These are phyloP conservation scores for Paecilomyces fulvus DNA, from an alignment of 2,329 filamentous ascomycete species.

Conservation along the genomic window DNA sequence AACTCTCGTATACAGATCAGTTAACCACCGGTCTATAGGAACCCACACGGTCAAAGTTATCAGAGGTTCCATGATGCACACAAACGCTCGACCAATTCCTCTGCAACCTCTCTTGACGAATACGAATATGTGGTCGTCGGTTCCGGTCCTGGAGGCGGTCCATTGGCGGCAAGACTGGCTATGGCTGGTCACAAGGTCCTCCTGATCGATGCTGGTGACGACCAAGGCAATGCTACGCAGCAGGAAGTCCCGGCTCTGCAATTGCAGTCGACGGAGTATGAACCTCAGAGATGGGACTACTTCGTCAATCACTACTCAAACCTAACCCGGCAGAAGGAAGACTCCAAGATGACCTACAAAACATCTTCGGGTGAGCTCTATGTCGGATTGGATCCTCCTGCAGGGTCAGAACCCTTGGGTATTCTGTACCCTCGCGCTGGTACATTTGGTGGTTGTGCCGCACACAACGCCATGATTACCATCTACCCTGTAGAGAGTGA, in stretches of 20 bases:
- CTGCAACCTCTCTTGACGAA: constrained; percentile 12
- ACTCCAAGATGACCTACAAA: constrained; percentile 52
- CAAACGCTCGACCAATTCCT: background rate
- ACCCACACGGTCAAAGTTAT: background rate
- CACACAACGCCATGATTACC: constrained; percentile 54
- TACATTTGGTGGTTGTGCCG: constrained; percentile 49
- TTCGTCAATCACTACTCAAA: constrained; percentile 56
- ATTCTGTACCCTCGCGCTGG: constrained; percentile 50
- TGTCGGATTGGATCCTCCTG: constrained; percentile 45
- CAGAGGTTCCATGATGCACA: background rate
- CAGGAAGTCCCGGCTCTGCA: constrained; percentile 49
- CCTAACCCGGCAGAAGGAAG: constrained; percentile 43
- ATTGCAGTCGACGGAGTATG: constrained; percentile 47
- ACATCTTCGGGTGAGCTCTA: constrained; percentile 45
- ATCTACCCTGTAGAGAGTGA: constrained; percentile 51
- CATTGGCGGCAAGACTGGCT: constrained; percentile 27
- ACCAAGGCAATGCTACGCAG: constrained; percentile 44
- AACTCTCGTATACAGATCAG: background rate
- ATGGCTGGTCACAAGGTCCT: constrained; percentile 26
- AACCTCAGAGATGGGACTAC: constrained; percentile 53
- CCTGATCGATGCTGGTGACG: constrained; percentile 40
- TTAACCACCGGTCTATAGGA: background rate
- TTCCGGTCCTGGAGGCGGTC: constrained; percentile 29
- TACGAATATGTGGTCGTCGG: constrained; percentile 34
- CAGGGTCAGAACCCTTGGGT: constrained; percentile 42